phyloP scores from a whole-genome alignment of 1,284 basidiomycete genomes.

The Volvariella volvacea region DNA sequence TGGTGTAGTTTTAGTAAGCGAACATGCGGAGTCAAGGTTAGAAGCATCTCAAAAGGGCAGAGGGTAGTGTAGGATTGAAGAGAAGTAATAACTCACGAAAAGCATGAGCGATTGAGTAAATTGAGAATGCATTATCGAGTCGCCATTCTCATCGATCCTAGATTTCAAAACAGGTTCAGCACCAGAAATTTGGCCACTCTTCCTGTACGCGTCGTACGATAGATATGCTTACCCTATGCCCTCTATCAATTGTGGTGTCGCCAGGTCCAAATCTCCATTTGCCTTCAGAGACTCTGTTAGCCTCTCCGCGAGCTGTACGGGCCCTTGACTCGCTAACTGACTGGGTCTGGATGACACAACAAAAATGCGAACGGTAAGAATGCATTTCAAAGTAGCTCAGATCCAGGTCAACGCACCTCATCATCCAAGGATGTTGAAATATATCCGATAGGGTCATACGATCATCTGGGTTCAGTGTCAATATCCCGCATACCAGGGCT shows the following conservation, averaged over 20 bases:
- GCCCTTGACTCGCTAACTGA: slow-evolving; percentile 56
- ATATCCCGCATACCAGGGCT: slow-evolving; percentile 72
- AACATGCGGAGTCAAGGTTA: slow-evolving; percentile 1
- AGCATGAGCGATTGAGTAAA: slow-evolving; percentile 58
- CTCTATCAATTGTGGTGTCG: slow-evolving; percentile 50
- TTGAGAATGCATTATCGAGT: slow-evolving; percentile 46
- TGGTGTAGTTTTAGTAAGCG: slow-evolving; percentile 1
- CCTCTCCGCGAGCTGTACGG: slow-evolving; percentile 51
- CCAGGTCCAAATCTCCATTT: slow-evolving; percentile 66
- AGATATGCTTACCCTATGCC: no score
- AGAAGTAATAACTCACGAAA: slow-evolving; percentile 43
- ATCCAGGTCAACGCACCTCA: slow-evolving; percentile 45
- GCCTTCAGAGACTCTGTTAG: slow-evolving; percentile 62
- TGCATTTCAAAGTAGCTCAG: no score
- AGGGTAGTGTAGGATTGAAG: neutral
- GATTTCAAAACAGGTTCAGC: slow-evolving; percentile 10
- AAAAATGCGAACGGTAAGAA: neutral
- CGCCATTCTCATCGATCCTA: slow-evolving; percentile 36
- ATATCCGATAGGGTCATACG: slow-evolving; percentile 72
- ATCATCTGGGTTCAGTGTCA: slow-evolving; percentile 66
- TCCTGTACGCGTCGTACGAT: no score
- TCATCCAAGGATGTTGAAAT: slow-evolving; percentile 74
- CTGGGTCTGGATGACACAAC: slow-evolving; percentile 45
- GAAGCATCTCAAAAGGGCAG: neutral
- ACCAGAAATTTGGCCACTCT: neutral